Conservation (phyloP, 768 basidiomycete species). For the Rhodotorula paludigena region DNA sequence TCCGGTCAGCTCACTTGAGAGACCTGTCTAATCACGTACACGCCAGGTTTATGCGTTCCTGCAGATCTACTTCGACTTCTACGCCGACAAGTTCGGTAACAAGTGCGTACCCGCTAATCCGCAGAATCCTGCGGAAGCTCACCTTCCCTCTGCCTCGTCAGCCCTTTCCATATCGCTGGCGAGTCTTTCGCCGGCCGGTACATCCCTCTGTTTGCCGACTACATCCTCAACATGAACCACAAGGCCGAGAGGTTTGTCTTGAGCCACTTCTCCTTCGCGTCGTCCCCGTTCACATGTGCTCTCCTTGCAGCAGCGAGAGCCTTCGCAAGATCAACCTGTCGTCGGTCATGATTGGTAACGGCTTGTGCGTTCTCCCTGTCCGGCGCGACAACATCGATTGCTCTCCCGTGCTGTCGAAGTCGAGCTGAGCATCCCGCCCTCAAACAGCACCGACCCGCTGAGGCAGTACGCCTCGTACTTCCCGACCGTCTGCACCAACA, state of each 20-base stretch:
- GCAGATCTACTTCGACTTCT: constrained; percentile 38
- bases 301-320: neutral
- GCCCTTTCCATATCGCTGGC: constrained; percentile 36
- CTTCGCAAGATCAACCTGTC: constrained; percentile 31
- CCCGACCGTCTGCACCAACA: constrained; percentile 38
- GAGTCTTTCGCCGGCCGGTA: constrained; percentile 39
- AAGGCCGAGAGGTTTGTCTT: neutral
- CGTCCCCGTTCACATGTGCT: too few relatives aligned
- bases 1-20: neutral
- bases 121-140: neutral
- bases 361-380: constrained; percentile 16
- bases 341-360: constrained; percentile 40
- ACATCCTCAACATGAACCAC: constrained; percentile 38
- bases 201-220: constrained; percentile 40
- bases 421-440: too few relatives aligned
- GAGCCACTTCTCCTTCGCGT: too few relatives aligned
- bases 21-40: too few relatives aligned
- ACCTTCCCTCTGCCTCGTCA: neutral
- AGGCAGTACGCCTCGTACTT: constrained; percentile 40
- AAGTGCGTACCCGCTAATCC: constrained; percentile 1
- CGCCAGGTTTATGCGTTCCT: constrained; percentile 26
- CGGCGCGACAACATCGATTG: too few relatives aligned
- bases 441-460: constrained; percentile 38
- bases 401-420: too few relatives aligned
- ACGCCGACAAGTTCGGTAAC: constrained; percentile 27